These are phyloP conservation scores for Sporothrix brunneoviolacea DNA, from an alignment of 2,329 filamentous ascomycete species.

Conservation along the genomic window DNA sequence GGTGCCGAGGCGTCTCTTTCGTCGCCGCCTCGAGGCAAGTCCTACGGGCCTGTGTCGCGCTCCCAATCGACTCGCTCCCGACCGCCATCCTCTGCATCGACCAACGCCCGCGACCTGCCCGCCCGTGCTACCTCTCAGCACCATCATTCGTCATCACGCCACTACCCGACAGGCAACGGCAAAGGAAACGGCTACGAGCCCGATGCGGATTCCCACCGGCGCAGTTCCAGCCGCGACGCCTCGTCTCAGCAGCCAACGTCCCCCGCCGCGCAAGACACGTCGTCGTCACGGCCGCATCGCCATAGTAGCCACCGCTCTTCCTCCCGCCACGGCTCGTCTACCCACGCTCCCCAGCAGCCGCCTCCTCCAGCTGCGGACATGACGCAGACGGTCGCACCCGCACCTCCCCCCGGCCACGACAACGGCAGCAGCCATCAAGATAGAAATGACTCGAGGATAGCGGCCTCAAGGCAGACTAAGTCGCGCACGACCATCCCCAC, in stretches of 20 bases:
- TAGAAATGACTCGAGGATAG: constrained; percentile 38
- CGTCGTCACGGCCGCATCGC: constrained; percentile 40
- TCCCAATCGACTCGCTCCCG: constrained; percentile 33
- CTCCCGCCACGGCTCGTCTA: constrained; percentile 10
- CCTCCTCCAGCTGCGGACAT: constrained; percentile 21
- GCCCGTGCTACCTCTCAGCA: constrained; percentile 22
- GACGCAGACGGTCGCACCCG: constrained; percentile 27
- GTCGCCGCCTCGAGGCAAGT: constrained; percentile 25
- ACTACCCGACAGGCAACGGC: constrained; percentile 12
- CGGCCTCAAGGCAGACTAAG: constrained; percentile 45
- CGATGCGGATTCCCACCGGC: constrained; percentile 26
- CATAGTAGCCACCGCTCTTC: constrained; percentile 45
- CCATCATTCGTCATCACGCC: constrained; percentile 16
- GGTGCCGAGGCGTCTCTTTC: constrained; percentile 27
- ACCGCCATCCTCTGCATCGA: constrained; percentile 24
- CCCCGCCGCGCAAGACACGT: constrained; percentile 35
- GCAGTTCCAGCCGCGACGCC: constrained; percentile 55
- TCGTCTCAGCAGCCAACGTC: constrained; percentile 39
- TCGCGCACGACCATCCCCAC: constrained; percentile 80
- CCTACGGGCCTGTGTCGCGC: constrained; percentile 24
- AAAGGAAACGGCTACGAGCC: constrained; percentile 11
- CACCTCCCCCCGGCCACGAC: constrained; percentile 38
- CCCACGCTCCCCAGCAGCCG: constrained; percentile 12
- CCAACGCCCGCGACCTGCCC: constrained; percentile 12
- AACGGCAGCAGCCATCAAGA: constrained; percentile 18